Evolutionary conservation across 176 grass and related monocot species (phyloP), one percentile per base, ranked within the genome.

Genomic region (Bromus sterilis): DNA sequence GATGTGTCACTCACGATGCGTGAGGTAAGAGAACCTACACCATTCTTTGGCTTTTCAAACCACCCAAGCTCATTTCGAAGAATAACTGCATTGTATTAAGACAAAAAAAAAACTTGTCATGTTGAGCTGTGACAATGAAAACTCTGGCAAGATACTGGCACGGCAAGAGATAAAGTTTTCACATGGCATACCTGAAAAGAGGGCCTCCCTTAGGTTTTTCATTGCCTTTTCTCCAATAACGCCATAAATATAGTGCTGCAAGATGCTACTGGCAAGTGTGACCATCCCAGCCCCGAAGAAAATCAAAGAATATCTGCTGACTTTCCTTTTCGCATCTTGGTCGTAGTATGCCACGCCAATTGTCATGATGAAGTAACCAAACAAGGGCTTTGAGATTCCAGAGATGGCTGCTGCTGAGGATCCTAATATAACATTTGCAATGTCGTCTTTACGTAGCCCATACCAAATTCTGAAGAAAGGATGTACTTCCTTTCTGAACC

Each of bases 381-480:
- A 89, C 48, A 90, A 73, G 72, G 88, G 88, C 73, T 90, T 90
- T 25, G 88, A 90, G 37, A 90, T 78, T 59, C 88, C 88, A 67
- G 88, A 86, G 14, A 90, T 18, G 26, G 88, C 88, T 46, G 88
- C 83, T 86, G 83, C 83, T 58, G 80, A 57, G 53, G 83, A 90
- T 20, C 88, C 88, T 18, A 86, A 26, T 39, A 77, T 34, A 55
- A 81, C 56, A 58, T 86, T 90, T 39, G 65, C 71, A 85, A 86
- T 80, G 53, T 93, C 85, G 2, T 87, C 85, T 65, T 83, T 90
- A 34, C 30, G 75, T 67, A 93, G 65, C 34, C 68, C 70, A 71
- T 85, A 92, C 90, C 90, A 92, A 34, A 92, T 77, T 73, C 90
- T 76, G 35, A 82, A 87, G 73, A 82, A 87, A 51, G 73, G 71